These are phyloP conservation scores for Malus hybrid DNA, from an alignment of 331 rosid species.

Conservation along the genomic window DNA sequence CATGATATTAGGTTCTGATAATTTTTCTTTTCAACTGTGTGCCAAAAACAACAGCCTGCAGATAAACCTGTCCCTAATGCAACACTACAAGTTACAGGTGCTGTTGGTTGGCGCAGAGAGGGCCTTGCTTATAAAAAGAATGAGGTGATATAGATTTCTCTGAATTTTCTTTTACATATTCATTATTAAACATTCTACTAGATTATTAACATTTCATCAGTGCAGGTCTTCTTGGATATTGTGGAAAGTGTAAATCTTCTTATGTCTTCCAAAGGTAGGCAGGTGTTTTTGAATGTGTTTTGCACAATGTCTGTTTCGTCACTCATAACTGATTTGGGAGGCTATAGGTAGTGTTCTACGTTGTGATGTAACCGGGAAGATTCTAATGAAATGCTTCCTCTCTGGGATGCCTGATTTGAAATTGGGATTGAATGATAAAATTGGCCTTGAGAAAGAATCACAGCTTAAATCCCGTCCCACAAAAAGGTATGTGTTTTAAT, in stretches of 20 bases:
- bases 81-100: conserved; percentile 97
- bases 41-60: conserved; percentile 40
- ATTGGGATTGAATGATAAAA: conserved; percentile 95
- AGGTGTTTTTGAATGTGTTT: conserved; percentile 4
- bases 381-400: conserved; percentile 96
- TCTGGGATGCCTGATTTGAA: conserved; percentile 99
- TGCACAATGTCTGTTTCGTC: conserved; percentile 13
- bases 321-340: conserved; percentile 15
- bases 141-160: conserved; percentile 43
- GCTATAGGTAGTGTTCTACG: conserved; percentile 80
- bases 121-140: conserved; percentile 95
- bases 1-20: neutral
- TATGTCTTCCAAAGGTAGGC: conserved; percentile 93
- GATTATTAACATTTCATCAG: conserved; percentile 3
- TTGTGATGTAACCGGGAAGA: conserved; percentile 94
- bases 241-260: conserved; percentile 98
- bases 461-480: conserved; percentile 86
- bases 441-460: conserved; percentile 98
- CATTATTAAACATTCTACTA: neutral
- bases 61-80: conserved; percentile 96
- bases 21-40: conserved; percentile 15
- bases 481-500: conserved; percentile 56
- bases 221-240: conserved; percentile 94
- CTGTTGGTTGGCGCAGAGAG: conserved; percentile 99
- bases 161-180: neutral